A percentile compares a stretch with the other conserved stretches of the same genome.
phyloP scores from a whole-genome alignment of 768 basidiomycete genomes.

The Boletus reticuloceps region DNA sequence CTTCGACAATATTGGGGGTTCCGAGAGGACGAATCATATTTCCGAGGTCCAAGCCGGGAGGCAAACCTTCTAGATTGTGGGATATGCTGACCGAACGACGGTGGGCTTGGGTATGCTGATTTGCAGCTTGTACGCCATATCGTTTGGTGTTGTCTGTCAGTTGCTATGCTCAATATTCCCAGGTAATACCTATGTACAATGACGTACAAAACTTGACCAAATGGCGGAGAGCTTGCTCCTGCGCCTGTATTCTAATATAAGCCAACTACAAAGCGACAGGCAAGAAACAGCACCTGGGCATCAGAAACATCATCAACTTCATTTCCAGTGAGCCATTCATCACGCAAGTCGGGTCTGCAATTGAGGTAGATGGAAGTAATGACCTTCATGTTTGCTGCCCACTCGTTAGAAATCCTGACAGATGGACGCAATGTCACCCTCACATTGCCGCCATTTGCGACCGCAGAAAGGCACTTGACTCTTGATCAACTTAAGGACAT shows the following conservation, averaged over 20 bases:
- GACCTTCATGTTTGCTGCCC: slow-evolving; percentile 96
- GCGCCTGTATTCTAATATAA: slow-evolving; percentile 53
- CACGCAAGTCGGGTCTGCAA: slow-evolving; percentile 92
- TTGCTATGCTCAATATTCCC: slow-evolving; percentile 7
- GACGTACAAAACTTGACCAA: slow-evolving; percentile 90
- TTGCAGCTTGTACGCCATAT: slow-evolving; percentile 63
- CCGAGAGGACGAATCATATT: slow-evolving; percentile 72
- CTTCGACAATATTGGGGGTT: slow-evolving; percentile 75
- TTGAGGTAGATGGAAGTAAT: slow-evolving; percentile 98
- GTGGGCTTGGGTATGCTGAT: slow-evolving; percentile 57
- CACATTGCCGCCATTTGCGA: slow-evolving; percentile 96
- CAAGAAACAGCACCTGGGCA: slow-evolving; percentile 60
- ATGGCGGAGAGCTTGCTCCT: slow-evolving; percentile 91
- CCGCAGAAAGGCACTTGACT: slow-evolving; percentile 99
- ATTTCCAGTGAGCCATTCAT: slow-evolving; percentile 94
- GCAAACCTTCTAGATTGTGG: slow-evolving; percentile 74
- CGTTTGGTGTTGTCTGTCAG: slow-evolving; percentile 82
- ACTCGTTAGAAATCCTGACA: slow-evolving; percentile 13
- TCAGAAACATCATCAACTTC: slow-evolving; percentile 93
- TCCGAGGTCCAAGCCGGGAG: slow-evolving; percentile 70
- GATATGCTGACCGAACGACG: slow-evolving; percentile 83
- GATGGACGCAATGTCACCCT: slow-evolving; percentile 22
- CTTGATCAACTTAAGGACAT: slow-evolving; percentile 96
- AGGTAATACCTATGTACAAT: neutral
- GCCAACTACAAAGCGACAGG: neutral